These are phyloP conservation scores for Neurospora sp. DNA, from an alignment of 2,329 filamentous ascomycete genomes.

Conservation along the genomic window DNA sequence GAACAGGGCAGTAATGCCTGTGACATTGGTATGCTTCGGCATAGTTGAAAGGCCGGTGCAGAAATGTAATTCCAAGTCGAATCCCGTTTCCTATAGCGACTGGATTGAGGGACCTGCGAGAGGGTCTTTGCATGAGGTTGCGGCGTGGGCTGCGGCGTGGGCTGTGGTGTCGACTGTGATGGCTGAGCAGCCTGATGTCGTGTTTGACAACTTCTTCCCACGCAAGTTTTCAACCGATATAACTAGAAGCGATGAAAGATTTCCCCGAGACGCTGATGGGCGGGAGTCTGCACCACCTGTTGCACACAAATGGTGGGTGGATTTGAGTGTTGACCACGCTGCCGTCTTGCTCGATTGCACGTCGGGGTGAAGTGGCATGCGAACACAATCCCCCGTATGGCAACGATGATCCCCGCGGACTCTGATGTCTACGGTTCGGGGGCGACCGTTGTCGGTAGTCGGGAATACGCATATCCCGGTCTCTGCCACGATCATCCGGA, in stretches of 20 bases:
- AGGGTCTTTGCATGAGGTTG: conserved; percentile 14
- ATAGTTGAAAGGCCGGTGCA: conserved; percentile 7
- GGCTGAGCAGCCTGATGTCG: conserved; percentile 8
- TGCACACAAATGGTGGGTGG: conserved; percentile 5
- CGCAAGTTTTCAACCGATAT: too few relatives aligned
- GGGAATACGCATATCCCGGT: conserved; percentile 43
- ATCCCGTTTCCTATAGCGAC: too few relatives aligned
- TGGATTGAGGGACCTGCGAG: background rate
- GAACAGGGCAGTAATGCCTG: too few relatives aligned
- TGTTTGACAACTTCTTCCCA: too few relatives aligned
- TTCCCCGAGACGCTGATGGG: background rate
- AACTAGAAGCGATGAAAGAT: too few relatives aligned
- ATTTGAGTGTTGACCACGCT: too few relatives aligned
- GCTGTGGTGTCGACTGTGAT: conserved; percentile 16
- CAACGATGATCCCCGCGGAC: conserved; percentile 19
- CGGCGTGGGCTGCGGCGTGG: conserved; percentile 18
- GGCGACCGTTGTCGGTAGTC: conserved; percentile 89
- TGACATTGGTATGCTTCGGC: conserved; percentile 12
- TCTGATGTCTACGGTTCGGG: conserved; percentile 55
- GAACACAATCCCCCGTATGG: too few relatives aligned
- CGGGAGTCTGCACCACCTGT: conserved; percentile 15
- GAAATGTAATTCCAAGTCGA: too few relatives aligned
- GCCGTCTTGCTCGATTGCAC: too few relatives aligned
- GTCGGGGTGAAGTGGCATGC: too few relatives aligned
- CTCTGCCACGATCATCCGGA: conserved; percentile 33